Evolutionary conservation across 2,329 filamentous ascomycete genomes (phyloP).

Genomic region (Colletotrichum endophyticum): DNA sequence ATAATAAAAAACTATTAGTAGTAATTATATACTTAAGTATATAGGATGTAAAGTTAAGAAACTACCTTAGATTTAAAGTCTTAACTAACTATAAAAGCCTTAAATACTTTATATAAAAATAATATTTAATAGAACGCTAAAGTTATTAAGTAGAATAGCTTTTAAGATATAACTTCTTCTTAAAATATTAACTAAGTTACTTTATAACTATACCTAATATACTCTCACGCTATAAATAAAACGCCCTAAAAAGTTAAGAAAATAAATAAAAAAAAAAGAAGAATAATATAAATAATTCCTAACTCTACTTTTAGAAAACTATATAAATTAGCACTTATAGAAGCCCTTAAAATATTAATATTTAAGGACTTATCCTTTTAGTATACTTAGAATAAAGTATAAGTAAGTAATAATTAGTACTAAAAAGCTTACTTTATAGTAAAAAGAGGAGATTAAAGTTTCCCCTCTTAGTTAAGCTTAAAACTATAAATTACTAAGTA

Average conservation of each 20-base stretch:
- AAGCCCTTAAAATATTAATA: too few species aligned
- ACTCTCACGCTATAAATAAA: too few species aligned
- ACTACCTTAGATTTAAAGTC: not conserved
- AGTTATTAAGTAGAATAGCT: too few species aligned
- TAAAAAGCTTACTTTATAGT: not conserved
- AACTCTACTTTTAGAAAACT: too few species aligned
- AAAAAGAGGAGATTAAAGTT: not conserved
- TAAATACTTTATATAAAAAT: not conserved
- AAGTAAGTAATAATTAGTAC: not conserved
- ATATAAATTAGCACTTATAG: not conserved
- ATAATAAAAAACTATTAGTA: not conserved
- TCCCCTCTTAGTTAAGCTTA: not conserved
- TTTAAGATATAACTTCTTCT: too few species aligned
- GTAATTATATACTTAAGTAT: not conserved
- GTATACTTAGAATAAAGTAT: fast-evolving
- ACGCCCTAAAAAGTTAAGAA: too few species aligned
- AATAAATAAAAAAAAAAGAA: too few species aligned
- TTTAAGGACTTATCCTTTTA: not conserved
- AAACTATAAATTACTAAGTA: not conserved
- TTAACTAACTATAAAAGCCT: not conserved
- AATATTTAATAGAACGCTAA: too few species aligned
- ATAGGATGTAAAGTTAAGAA: not conserved
- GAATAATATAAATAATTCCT: too few species aligned
- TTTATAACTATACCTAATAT: too few species aligned
- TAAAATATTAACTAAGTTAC: too few species aligned